Evolutionary conservation across 768 basidiomycete species (phyloP), one percentile per base, ranked within the genome.

Genomic region (Phylloporus scabripes): DNA sequence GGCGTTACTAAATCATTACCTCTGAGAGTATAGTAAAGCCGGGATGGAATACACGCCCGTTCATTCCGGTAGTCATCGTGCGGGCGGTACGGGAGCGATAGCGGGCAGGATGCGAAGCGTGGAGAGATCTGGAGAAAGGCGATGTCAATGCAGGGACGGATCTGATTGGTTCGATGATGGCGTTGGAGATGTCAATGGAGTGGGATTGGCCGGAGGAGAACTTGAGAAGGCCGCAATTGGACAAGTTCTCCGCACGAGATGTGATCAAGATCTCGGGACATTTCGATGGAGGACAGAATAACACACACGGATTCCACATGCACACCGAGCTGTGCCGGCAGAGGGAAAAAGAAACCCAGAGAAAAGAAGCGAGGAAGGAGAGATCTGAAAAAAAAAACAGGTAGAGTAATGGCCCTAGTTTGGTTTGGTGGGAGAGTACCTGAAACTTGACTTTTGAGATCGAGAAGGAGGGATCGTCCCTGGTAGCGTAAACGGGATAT

Each of bases 1-100:
- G 36, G 48, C 38, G 65, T 67, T 67, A 67, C 66, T 67, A 63
- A 69, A 67, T 69, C 57, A 67, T 67, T 67, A 67, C 67, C 57
- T 69, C 58, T 61, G 54, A 59, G 49, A 62, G 61, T 54, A 67
- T 60, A 62, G 62, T 60, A 64, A 58, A 39, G 52, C 62, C 67
- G 67, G 65, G 62, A 57, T 63, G 63, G 61, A 50, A 50, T 51
- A 54, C 65, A 68, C 59, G 65, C 64, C 49, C 54, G 60, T 57
- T 67, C 57, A 60, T 58, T 66, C 61, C 60, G 67, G 65, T 65
- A 65, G 57, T 24, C 54, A 67, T 67, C 54, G 65, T 59, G 55
- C 56, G 54, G 61, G 48, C 55, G 48, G 53, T 37, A 52, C 62
- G 62, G 57, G 57, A 62, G 60, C 60, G 66, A 66, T 59, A 51